Base-by-base conservation (phyloP, 805 yeast genomes). In the Ogataea methanolica region DNA sequence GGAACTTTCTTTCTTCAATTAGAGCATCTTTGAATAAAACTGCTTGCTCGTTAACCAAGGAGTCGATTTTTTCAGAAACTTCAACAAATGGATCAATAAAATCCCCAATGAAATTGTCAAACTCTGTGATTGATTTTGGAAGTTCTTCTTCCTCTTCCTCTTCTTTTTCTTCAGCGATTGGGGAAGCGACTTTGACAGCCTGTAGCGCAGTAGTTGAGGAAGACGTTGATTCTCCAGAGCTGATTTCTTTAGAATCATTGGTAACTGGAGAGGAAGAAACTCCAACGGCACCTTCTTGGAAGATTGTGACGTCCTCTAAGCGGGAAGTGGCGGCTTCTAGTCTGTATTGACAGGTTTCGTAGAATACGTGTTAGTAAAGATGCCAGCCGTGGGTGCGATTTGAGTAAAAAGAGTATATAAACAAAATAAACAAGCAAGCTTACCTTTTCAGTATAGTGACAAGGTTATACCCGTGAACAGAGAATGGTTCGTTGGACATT, bases 251-350 rank as follows among this genome's bases (percentile, higher is more conserved):
- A 3, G 50, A n/a, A 5, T 36, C 44, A 16, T 42, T 33, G 17
- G 46, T 29, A 17, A 48, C 44, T n/a, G 45, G 33, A 7, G 50
- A 53, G 16, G 48, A 43, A n/a, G 44, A 21, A 5, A n/a, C 44
- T 17, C 55, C 52, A 31, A 42, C 15, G 22, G 53, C 55, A 36
- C 79, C 80, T 57, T 83, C 88, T 62, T 88, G 96, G 64, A 76
- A 83, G 45, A 85, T 76, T 31, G 95, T 88, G 41, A 90, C 82
- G 65, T 90, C 97, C 61, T 90, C 97, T 56, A 90, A 79, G 42
- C 97, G 81, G 6, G 96, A 84, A 9, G 97, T 88, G 34, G 97
- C 97, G 15, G 96, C 92, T 66, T 90, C 97, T 58, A 90, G 78
- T 55, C 96, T 77, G 60, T 63, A 29, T 14, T 39, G 26, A 38